Evolutionary conservation across 1,284 basidiomycete species (phyloP).

Genomic region (Trichosporon faecale): DNA sequence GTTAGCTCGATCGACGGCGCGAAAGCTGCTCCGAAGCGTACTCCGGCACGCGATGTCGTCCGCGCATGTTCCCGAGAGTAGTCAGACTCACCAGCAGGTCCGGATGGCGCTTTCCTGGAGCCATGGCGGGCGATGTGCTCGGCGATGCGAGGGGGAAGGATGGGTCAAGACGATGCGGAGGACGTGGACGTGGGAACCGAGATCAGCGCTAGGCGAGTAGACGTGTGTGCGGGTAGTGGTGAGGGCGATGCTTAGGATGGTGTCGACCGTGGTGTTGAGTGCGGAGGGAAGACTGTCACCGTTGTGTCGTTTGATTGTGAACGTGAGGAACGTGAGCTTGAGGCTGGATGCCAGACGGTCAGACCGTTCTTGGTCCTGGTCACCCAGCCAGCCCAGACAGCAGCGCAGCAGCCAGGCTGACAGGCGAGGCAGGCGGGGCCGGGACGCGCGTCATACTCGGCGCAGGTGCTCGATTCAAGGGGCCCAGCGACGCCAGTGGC

Average conservation of each 20-base stretch:
- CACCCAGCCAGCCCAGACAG: too few relatives aligned
- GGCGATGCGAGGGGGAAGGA: background rate
- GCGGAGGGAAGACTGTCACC: background rate
- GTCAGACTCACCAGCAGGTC: conserved; percentile 45
- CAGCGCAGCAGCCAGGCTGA: too few relatives aligned
- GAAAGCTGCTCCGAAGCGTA: background rate
- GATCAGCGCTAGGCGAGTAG: background rate
- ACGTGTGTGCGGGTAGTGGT: background rate
- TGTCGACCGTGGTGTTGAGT: background rate
- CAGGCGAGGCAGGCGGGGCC: background rate
- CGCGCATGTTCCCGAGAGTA: too few relatives aligned
- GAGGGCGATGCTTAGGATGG: background rate
- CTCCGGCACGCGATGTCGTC: too few relatives aligned
- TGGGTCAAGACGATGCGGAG: background rate
- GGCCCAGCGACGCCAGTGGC: background rate
- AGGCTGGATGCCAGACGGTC: background rate
- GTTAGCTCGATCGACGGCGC: conserved; percentile 11
- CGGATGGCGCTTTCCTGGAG: conserved; percentile 45
- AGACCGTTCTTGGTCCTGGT: too few relatives aligned
- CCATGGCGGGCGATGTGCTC: conserved; percentile 15
- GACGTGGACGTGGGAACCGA: background rate
- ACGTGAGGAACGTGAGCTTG: background rate
- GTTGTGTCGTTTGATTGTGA: background rate
- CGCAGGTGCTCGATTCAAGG: background rate
- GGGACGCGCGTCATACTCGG: conserved; percentile 9